Base-by-base conservation (phyloP, 1,284 basidiomycete genomes). In the Cryptococcus neoformans region DNA sequence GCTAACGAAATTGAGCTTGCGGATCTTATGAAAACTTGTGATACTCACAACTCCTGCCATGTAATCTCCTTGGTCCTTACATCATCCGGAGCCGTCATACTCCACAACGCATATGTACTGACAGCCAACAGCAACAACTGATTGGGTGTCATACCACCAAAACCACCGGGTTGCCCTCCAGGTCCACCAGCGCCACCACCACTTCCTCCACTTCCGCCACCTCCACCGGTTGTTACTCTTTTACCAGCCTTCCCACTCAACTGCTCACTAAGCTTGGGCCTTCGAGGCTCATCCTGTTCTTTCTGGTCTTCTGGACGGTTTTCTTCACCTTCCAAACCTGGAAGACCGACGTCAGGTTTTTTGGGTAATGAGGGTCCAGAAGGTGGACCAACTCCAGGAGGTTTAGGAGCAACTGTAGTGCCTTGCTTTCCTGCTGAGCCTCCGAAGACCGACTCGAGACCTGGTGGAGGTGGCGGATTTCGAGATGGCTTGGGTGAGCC, bases 21-120 rank as follows among this genome's bases (percentile, higher is more conserved):
- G 11, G 17, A 34, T 38, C 7, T 50, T 6, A 49, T n/a, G 21
- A 38, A 21, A 41, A n/a, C 34, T 38, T 21, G 21, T 21, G 21
- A 11, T 12, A 72, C 77, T 69, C 54, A 78, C 77, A 98, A 98
- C 76, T 97, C 94, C 79, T 97, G 94, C 93, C 94, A 98, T 63
- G 94, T 97, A 65, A 98, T 96, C 79, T 98, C 94, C 62, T 88
- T 85, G 5, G 88, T 65, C 40, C 66, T 54, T 9, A 57, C 39
- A 36, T 70, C 73, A 37, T 60, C 62, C 8, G 75, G 75, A 52
- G 62, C 49, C 3, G 74, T 63, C 37, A 77, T 44, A 16, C 64
- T 59, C 64, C 73, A 78, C 4, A 78, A 60, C 10, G 72, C 64
- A 54, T 76, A 76, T 1, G 72, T 69, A 14, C 56, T 55, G 35